phyloP scores from a whole-genome alignment of 495 filamentous ascomycete species.

The Xylaria nigripes region DNA sequence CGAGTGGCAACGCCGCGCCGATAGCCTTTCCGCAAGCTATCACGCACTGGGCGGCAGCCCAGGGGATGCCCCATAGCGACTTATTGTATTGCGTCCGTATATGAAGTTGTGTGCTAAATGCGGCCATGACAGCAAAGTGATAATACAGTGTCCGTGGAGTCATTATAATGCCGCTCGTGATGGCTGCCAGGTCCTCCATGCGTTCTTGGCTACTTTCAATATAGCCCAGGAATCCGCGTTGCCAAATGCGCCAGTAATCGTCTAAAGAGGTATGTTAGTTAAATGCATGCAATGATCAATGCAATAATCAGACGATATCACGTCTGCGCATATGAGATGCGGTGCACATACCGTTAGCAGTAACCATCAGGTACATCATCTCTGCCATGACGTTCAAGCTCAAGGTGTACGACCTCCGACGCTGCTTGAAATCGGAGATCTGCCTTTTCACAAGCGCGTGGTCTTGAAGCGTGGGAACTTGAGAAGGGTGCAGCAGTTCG shows the following conservation, averaged over 20 bases:
- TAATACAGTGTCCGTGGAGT: neutral
- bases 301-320: neutral
- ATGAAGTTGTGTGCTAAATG: neutral
- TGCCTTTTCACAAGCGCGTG: neutral
- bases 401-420: neutral
- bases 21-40: neutral
- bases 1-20: neutral
- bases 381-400: neutral
- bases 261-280: neutral
- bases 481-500: slow-evolving; percentile 54
- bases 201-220: neutral
- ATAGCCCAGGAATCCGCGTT: neutral
- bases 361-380: neutral
- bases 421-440: neutral
- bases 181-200: neutral
- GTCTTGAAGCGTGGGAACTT: slow-evolving; percentile 53
- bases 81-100: neutral
- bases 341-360: neutral
- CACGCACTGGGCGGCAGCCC: neutral
- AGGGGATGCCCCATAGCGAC: neutral
- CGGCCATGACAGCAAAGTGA: neutral
- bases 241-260: neutral
- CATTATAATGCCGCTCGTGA: neutral
- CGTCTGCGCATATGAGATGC: neutral
- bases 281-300: neutral